Evolutionary conservation across 805 yeast species (phyloP).

Genomic region (Torulaspora maleeae): DNA sequence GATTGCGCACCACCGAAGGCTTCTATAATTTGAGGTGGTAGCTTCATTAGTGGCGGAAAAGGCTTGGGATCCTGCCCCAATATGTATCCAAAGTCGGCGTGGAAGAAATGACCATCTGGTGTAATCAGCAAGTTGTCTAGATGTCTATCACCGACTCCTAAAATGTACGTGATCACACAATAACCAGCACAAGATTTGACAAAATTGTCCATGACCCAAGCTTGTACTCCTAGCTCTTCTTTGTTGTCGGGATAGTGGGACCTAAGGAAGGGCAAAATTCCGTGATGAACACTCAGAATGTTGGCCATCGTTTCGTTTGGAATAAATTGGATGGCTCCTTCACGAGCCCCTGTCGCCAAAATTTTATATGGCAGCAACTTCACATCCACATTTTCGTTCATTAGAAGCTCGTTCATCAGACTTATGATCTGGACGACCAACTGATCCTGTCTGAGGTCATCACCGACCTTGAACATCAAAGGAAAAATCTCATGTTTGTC

Average conservation of each 20-base stretch:
- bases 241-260: slow-evolving; percentile 55
- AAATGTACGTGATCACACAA: slow-evolving; percentile 87
- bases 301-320: slow-evolving; percentile 86
- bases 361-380: slow-evolving; percentile 84
- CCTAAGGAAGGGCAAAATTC: slow-evolving; percentile 67
- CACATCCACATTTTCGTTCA: slow-evolving; percentile 86
- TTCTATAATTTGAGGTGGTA: slow-evolving; percentile 93
- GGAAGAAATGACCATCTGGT: slow-evolving; percentile 88
- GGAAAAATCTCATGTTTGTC: slow-evolving; percentile 52
- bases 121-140: slow-evolving; percentile 80
- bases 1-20: slow-evolving; percentile 95
- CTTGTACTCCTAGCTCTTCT: slow-evolving; percentile 36
- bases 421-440: slow-evolving; percentile 89
- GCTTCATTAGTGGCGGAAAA: slow-evolving; percentile 95
- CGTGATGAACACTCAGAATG: slow-evolving; percentile 67
- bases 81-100: slow-evolving; percentile 96
- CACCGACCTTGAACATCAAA: slow-evolving; percentile 92
- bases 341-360: slow-evolving; percentile 82
- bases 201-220: slow-evolving; percentile 82
- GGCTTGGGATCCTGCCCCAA: slow-evolving; percentile 97
- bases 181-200: slow-evolving; percentile 96
- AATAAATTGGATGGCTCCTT: slow-evolving; percentile 92
- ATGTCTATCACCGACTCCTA: slow-evolving; percentile 98
- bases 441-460: slow-evolving; percentile 92
- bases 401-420: slow-evolving; percentile 81